Conservation (phyloP, 2,329 filamentous ascomycete species). For the Dactylonectria macrodidyma region DNA sequence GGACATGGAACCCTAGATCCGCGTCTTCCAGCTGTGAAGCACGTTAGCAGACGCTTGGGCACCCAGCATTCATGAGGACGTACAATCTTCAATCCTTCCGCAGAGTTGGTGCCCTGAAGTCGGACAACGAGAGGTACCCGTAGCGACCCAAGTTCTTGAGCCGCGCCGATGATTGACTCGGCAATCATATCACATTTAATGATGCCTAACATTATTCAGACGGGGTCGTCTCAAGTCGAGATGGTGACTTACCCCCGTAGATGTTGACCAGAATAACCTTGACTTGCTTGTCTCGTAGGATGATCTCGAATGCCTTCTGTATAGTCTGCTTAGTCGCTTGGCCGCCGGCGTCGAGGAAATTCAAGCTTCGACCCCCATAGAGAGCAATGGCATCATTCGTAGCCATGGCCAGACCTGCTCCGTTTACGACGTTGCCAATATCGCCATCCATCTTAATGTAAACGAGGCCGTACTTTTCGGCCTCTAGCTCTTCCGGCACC, state of each 20-base stretch:
- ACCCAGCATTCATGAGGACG: not conserved
- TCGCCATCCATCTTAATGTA: constrained; percentile 76
- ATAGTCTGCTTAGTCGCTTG: constrained; percentile 88
- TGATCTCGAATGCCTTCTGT: constrained; percentile 80
- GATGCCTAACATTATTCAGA: constrained; percentile 52
- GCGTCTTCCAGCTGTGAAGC: no score
- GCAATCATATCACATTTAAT: constrained; percentile 65
- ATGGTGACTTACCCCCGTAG: constrained; percentile 53
- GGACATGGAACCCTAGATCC: no score
- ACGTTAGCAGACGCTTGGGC: no score
- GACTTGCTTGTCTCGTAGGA: constrained; percentile 79
- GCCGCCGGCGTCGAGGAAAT: constrained; percentile 90
- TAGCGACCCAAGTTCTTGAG: constrained; percentile 52
- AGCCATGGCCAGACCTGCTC: constrained; percentile 91
- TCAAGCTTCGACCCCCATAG: constrained; percentile 78
- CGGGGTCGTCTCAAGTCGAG: not conserved
- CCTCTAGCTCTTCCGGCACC: constrained; percentile 51
- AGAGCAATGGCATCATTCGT: constrained; percentile 83
- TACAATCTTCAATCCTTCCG: not conserved
- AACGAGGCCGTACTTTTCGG: constrained; percentile 77
- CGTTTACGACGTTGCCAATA: constrained; percentile 88
- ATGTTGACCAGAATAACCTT: constrained; percentile 75
- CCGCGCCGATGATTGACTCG: constrained; percentile 59
- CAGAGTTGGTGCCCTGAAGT: not conserved
- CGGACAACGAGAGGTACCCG: constrained; percentile 39